Percentiles rank a stretch among this genome's conserved stretches.
These are phyloP conservation scores for Spinellus fusiger DNA, from an alignment of 192 early-diverging fungal genomes.

Conservation along the genomic window DNA sequence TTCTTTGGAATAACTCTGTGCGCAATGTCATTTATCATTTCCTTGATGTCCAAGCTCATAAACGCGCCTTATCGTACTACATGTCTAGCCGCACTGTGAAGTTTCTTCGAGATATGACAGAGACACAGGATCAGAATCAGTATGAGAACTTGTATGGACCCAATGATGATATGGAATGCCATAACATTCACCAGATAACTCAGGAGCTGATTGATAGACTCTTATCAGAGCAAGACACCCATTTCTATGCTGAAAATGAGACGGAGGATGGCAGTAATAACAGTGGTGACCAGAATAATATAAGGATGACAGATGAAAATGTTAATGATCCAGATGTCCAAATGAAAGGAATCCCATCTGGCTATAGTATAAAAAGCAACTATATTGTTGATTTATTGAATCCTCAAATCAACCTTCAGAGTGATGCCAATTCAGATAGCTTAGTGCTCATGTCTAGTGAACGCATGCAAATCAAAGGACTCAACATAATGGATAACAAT, in stretches of 20 bases:
- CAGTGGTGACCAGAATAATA: not conserved
- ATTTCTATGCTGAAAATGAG: constrained; percentile 40
- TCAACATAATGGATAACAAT: constrained; percentile 52
- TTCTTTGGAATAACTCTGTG: constrained; percentile 82
- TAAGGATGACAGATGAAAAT: constrained; percentile 18
- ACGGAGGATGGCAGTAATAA: constrained; percentile 17
- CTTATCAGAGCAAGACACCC: constrained; percentile 35
- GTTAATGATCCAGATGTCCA: constrained; percentile 37
- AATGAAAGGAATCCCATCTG: constrained; percentile 45
- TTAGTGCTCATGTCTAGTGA: constrained; percentile 54
- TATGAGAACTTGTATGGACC: not conserved
- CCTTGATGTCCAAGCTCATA: constrained; percentile 61
- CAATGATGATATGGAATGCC: constrained; percentile 18
- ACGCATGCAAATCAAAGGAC: constrained; percentile 49
- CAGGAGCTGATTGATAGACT: constrained; percentile 43
- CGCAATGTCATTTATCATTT: constrained; percentile 78
- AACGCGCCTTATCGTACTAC: constrained; percentile 71
- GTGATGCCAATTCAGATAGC: constrained; percentile 38
- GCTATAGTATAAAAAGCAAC: constrained; percentile 48
- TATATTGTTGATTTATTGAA: constrained; percentile 62
- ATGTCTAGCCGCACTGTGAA: constrained; percentile 76
- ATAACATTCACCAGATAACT: constrained; percentile 27
- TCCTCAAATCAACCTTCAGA: constrained; percentile 68
- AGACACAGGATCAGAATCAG: constrained; percentile 4
- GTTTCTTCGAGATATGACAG: constrained; percentile 65